Base-by-base conservation (phyloP, 2,329 filamentous ascomycete genomes). In the Orbilia oligospora region DNA sequence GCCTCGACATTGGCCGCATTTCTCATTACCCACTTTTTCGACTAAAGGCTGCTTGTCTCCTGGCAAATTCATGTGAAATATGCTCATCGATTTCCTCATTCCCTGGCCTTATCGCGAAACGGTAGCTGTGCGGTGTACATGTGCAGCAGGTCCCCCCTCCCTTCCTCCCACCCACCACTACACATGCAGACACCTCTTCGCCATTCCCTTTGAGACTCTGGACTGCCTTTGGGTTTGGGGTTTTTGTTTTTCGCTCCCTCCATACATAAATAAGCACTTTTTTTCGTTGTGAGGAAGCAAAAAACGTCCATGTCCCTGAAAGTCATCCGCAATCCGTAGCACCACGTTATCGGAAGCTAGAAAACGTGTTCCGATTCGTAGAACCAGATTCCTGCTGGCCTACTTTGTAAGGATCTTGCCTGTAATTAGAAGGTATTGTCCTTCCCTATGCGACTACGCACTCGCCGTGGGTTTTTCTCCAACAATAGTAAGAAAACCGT, bases 341-440 rank as follows among this genome's bases (percentile, higher is more conserved):
- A 77, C 73, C 73, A 77, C 73, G 73, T 77, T 77, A 71, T 71
- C 73, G 73, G 73, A 77, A 69, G 67, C 73, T 71, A 10, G 58
- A 77, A 66, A 71, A 61, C 66, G 67, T 44, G 73, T 77, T 77
- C 73, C 73, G 73, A 77, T 77, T 77, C 73, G 73, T 44, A 77
- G 73, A 77, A 77, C 73, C 67, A 67, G 67, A 71, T 66, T 67
- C 70, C 30, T 33, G 49, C 61, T 51, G 65, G 55, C 65, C 65
- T 76, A 44, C 46, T 65, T 48, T 70, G 66, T 77, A 63, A 55
- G 73, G 73, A 71, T 68, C 67, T 70, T 69, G 72, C 65, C 65
- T 75, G 63, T 38, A 63, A 68, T 5, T 22, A 48, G n/a, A 55
- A 51, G 24, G 51, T 33, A 36, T 41, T 33, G 48, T 72, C 70